A percentile compares a stretch with the other conserved stretches of the same genome.
These are phyloP conservation scores for Geotrichum cucujoidarum DNA, from an alignment of 1,139 yeast species.

Conservation along the genomic window DNA sequence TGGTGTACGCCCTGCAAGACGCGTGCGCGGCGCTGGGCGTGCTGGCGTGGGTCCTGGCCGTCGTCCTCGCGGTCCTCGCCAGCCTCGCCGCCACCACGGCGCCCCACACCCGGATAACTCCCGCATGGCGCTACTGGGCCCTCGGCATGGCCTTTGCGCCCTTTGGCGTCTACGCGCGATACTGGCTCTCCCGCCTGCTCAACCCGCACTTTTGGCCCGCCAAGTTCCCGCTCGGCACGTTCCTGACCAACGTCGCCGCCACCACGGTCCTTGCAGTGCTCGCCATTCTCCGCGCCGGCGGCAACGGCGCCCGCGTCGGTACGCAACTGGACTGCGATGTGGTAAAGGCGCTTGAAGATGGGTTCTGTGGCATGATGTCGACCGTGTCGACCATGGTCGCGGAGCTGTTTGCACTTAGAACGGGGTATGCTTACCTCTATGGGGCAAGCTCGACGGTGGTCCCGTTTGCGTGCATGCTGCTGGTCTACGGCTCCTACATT, in stretches of 20 bases:
- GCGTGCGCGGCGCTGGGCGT: constrained; percentile 31
- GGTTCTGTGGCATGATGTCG: constrained; percentile 73
- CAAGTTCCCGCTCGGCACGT: constrained; percentile 69
- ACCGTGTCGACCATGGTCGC: constrained; percentile 74
- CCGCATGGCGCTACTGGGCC: constrained; percentile 58
- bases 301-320: constrained; percentile 22
- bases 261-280: constrained; percentile 53
- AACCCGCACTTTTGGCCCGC: constrained; percentile 38
- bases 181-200: constrained; percentile 46
- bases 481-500: constrained; percentile 42
- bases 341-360: constrained; percentile 55
- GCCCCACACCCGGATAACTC: neutral
- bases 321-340: constrained; percentile 42
- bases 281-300: constrained; percentile 49
- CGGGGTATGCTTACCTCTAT: constrained; percentile 40
- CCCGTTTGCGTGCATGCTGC: constrained; percentile 39
- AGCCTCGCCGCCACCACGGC: constrained; percentile 22
- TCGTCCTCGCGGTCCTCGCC: constrained; percentile 42
- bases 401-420: constrained; percentile 49
- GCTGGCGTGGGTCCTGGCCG: constrained; percentile 41
- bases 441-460: constrained; percentile 37
- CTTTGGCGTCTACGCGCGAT: constrained; percentile 59
- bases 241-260: constrained; percentile 59
- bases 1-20: too few relatives aligned
- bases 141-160: constrained; percentile 59